phyloP scores from a whole-genome alignment of 2,329 filamentous ascomycete genomes.

The Myotisia sp. region DNA sequence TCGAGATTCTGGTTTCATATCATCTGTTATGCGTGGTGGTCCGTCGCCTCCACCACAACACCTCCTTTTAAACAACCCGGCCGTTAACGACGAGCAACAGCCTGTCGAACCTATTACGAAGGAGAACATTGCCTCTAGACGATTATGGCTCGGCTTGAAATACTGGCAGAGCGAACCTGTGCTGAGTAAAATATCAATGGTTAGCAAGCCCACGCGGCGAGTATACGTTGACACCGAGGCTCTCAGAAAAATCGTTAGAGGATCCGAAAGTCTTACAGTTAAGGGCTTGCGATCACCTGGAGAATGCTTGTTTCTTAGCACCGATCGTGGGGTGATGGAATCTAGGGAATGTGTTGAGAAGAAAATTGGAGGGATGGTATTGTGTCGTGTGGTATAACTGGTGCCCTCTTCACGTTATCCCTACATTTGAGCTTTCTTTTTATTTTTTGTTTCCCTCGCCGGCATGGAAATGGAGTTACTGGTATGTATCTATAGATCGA shows the following conservation, averaged over 20 bases:
- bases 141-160: slow-evolving; percentile 81
- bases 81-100: slow-evolving; percentile 25
- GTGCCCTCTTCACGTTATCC: too few species aligned
- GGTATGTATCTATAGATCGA: slow-evolving; percentile 6
- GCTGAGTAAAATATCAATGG: slow-evolving; percentile 48
- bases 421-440: slow-evolving; percentile 7
- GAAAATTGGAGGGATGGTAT: slow-evolving; percentile 63
- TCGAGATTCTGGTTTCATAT: slow-evolving; percentile 69
- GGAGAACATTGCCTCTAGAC: slow-evolving; percentile 56
- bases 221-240: slow-evolving; percentile 51
- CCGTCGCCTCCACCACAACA: slow-evolving; percentile 41
- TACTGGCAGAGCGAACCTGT: slow-evolving; percentile 78
- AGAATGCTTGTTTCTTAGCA: slow-evolving; percentile 68
- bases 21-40: slow-evolving; percentile 61
- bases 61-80: slow-evolving; percentile 39
- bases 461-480: slow-evolving; percentile 9
- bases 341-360: slow-evolving; percentile 66
- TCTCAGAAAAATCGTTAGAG: slow-evolving; percentile 52
- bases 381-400: slow-evolving; percentile 51
- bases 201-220: slow-evolving; percentile 61
- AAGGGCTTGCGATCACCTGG: slow-evolving; percentile 60
- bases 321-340: slow-evolving; percentile 66
- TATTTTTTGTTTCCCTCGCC: not conserved
- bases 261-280: slow-evolving; percentile 51
- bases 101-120: slow-evolving; percentile 44